Evolutionary conservation across 208 protist species (phyloP).

Genomic region (Leishmania martiniquensis): DNA sequence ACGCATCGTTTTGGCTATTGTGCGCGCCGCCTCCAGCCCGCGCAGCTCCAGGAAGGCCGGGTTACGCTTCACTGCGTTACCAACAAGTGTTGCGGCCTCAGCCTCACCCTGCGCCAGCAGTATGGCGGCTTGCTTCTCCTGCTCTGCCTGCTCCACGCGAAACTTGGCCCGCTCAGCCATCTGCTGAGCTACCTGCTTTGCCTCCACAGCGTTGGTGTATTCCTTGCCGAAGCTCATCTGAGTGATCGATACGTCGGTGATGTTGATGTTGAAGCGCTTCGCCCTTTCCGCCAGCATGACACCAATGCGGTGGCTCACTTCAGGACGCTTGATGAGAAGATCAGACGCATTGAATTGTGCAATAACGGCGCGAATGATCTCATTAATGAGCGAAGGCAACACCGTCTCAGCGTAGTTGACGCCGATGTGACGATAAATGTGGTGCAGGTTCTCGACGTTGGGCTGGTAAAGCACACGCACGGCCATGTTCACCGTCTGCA

Average conservation of each 20-base stretch:
- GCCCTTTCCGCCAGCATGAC: conserved; percentile 95
- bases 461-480: conserved; percentile 98
- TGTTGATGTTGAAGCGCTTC: conserved; percentile 96
- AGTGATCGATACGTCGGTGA: conserved; percentile 98
- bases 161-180: conserved; percentile 96
- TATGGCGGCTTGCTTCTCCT: conserved; percentile 94
- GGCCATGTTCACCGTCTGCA: conserved; percentile 99
- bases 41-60: conserved; percentile 93
- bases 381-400: conserved; percentile 98
- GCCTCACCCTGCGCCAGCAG: conserved; percentile 95
- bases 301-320: conserved; percentile 93
- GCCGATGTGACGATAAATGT: conserved; percentile 96
- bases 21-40: conserved; percentile 91
- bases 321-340: conserved; percentile 96
- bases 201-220: conserved; percentile 95
- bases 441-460: conserved; percentile 88
- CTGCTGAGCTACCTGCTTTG: conserved; percentile 97
- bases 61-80: conserved; percentile 89
- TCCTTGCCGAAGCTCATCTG: conserved; percentile 97
- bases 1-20: conserved; percentile 88
- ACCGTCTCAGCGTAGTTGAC: conserved; percentile 98
- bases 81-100: conserved; percentile 89
- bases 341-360: conserved; percentile 99
- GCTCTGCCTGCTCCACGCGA: conserved; percentile 94
- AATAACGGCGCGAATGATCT: conserved; percentile 98